phyloP scores from a whole-genome alignment of 2,329 filamentous ascomycete genomes.

The Reticulascus tulasneorum region DNA sequence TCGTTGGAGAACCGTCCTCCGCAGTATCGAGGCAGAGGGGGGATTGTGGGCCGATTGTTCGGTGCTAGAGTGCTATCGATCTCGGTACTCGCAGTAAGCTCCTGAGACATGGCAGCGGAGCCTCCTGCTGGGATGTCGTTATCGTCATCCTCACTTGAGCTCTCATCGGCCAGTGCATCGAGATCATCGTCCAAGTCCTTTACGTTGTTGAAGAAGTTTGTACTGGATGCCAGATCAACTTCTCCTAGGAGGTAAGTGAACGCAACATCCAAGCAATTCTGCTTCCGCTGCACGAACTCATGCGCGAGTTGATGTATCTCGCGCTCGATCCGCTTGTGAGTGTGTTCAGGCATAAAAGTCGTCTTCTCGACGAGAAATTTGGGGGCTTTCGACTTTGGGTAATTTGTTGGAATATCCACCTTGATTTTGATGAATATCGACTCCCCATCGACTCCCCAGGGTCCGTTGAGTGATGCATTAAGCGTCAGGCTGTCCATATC shows the following conservation, averaged over 20 bases:
- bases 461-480: slow-evolving; percentile 59
- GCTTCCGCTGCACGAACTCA: slow-evolving; percentile 51
- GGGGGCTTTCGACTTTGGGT: slow-evolving; percentile 55
- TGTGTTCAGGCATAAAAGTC: slow-evolving; percentile 56
- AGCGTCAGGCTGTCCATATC: slow-evolving; percentile 58
- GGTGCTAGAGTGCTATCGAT: slow-evolving; percentile 50
- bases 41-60: slow-evolving; percentile 47
- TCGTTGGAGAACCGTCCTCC: slow-evolving; percentile 59
- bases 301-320: slow-evolving; percentile 55
- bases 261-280: slow-evolving; percentile 59
- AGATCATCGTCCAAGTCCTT: slow-evolving; percentile 58
- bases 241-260: slow-evolving; percentile 63
- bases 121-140: slow-evolving; percentile 48
- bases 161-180: slow-evolving; percentile 63
- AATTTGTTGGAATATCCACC: slow-evolving; percentile 55
- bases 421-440: slow-evolving; percentile 60
- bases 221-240: slow-evolving; percentile 56
- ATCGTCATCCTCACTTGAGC: slow-evolving; percentile 81
- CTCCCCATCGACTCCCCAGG: slow-evolving; percentile 55
- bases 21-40: slow-evolving; percentile 54
- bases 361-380: slow-evolving; percentile 60
- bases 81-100: slow-evolving; percentile 51
- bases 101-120: slow-evolving; percentile 58
- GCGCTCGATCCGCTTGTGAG: slow-evolving; percentile 46
- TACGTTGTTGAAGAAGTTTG: slow-evolving; percentile 59